phyloP scores from a whole-genome alignment of 345 rosid species.

The Litchi chinensis region DNA sequence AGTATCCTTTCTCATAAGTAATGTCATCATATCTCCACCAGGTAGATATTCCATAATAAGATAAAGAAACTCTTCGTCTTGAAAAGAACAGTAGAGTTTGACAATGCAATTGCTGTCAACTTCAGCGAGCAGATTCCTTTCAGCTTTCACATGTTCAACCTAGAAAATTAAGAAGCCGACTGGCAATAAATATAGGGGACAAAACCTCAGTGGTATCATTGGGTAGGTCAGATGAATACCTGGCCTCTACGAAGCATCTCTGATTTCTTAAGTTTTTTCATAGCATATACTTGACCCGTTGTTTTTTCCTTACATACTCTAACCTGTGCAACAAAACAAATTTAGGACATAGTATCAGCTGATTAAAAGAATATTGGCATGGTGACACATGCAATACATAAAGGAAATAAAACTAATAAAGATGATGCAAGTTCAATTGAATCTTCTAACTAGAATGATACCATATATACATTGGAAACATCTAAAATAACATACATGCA shows the following conservation, averaged over 20 bases:
- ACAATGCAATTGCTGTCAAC: constrained; percentile 98
- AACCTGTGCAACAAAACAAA: constrained; percentile 59
- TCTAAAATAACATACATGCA: background rate
- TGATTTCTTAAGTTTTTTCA: constrained; percentile 89
- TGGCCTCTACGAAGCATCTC: constrained; percentile 99
- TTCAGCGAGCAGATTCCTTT: constrained; percentile 94
- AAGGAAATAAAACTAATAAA: background rate
- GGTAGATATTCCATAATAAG: constrained; percentile 96
- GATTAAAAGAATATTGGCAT: background rate
- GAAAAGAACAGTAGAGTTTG: constrained; percentile 90
- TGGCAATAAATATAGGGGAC: constrained; percentile 9
- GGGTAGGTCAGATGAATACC: constrained; percentile 40
- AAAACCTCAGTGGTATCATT: constrained; percentile 17
- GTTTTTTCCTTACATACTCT: constrained; percentile 88
- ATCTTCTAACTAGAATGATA: background rate
- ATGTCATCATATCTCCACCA: constrained; percentile 98
- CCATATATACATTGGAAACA: background rate
- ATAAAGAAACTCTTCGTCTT: constrained; percentile 87
- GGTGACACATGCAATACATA: background rate
- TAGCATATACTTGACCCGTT: constrained; percentile 89
- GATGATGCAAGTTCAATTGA: background rate
- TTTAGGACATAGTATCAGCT: constrained; percentile 7
- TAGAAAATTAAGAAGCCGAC: constrained; percentile 28
- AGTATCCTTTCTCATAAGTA: constrained; percentile 94
- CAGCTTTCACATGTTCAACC: constrained; percentile 98